A percentile compares a stretch with the other conserved stretches of the same genome.
Evolutionary conservation across 1,139 yeast species (phyloP).

Genomic region (Scheffersomyces titani): DNA sequence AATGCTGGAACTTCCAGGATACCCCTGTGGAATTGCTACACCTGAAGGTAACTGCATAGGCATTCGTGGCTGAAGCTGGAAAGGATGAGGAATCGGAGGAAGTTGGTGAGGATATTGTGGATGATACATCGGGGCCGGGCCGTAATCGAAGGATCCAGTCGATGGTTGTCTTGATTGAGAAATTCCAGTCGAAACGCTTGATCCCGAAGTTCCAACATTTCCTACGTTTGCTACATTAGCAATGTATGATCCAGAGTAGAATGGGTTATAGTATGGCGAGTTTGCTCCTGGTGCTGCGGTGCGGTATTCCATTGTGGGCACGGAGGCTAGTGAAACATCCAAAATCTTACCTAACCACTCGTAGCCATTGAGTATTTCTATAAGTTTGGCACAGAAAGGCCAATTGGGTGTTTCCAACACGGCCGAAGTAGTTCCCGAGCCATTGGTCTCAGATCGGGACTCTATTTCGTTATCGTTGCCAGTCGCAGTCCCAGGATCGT

Average conservation of each 20-base stretch:
- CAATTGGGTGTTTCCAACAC: slow-evolving; percentile 18
- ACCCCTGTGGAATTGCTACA: neutral
- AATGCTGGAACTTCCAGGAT: slow-evolving; percentile 1
- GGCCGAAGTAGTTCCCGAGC: slow-evolving; percentile 5
- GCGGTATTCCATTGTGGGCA: neutral
- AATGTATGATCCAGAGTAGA: neutral
- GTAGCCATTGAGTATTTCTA: slow-evolving; percentile 27
- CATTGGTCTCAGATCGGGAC: neutral
- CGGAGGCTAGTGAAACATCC: slow-evolving; percentile 15
- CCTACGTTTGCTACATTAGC: neutral
- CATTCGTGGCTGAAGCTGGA: neutral
- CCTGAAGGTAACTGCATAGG: neutral
- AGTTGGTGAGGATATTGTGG: slow-evolving; percentile 1
- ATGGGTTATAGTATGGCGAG: neutral
- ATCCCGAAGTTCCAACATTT: neutral
- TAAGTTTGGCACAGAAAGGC: slow-evolving; percentile 13
- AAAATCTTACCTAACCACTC: slow-evolving; percentile 23
- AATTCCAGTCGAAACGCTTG: neutral
- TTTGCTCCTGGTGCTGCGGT: neutral
- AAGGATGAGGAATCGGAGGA: neutral
- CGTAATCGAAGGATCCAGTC: neutral
- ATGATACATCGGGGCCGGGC: slow-evolving; percentile 1
- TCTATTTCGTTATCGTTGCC: slow-evolving; percentile 1
- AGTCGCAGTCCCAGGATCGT: neutral
- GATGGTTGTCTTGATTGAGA: neutral